A percentile compares a stretch with the other conserved stretches of the same genome.
phyloP scores from a whole-genome alignment of 1,284 basidiomycete genomes.

The Acaromyces ingoldii region DNA sequence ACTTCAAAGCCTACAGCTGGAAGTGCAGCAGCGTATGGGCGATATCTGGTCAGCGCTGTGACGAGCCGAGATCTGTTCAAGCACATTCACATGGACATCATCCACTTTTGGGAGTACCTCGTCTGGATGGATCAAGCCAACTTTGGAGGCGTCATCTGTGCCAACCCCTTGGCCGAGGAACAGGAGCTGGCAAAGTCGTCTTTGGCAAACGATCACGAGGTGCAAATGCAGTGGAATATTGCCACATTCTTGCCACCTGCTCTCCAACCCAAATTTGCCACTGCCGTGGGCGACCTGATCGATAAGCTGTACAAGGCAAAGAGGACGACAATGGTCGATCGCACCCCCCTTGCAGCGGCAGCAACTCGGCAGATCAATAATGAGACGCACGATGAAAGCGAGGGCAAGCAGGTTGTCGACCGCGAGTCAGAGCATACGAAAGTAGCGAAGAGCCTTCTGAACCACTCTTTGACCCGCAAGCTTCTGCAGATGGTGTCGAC shows the following conservation, averaged over 20 bases:
- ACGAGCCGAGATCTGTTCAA: constrained; percentile 94
- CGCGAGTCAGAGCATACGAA: constrained; percentile 58
- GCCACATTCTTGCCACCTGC: constrained; percentile 79
- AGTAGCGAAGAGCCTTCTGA: constrained; percentile 73
- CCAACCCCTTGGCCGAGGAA: constrained; percentile 8
- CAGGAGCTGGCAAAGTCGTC: neutral
- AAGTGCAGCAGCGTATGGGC: constrained; percentile 89
- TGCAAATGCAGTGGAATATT: constrained; percentile 92
- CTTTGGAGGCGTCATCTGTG: constrained; percentile 75
- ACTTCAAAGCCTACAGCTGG: constrained; percentile 89
- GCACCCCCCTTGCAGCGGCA: too few relatives aligned
- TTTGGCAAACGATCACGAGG: constrained; percentile 18
- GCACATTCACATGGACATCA: constrained; percentile 79
- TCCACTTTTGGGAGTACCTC: constrained; percentile 88
- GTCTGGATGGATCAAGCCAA: constrained; percentile 96
- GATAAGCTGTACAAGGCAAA: constrained; percentile 1
- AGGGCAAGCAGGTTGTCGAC: constrained; percentile 60
- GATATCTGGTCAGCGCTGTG: constrained; percentile 84
- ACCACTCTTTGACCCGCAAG: constrained; percentile 73
- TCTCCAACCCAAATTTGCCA: constrained; percentile 73
- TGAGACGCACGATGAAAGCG: too few relatives aligned
- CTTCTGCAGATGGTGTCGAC: constrained; percentile 69
- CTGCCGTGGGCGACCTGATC: constrained; percentile 75
- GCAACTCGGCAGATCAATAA: too few relatives aligned
- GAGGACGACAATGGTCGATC: too few relatives aligned